These are phyloP conservation scores for Talaromyces stipitatus DNA, from an alignment of 495 filamentous ascomycete genomes.

Conservation along the genomic window DNA sequence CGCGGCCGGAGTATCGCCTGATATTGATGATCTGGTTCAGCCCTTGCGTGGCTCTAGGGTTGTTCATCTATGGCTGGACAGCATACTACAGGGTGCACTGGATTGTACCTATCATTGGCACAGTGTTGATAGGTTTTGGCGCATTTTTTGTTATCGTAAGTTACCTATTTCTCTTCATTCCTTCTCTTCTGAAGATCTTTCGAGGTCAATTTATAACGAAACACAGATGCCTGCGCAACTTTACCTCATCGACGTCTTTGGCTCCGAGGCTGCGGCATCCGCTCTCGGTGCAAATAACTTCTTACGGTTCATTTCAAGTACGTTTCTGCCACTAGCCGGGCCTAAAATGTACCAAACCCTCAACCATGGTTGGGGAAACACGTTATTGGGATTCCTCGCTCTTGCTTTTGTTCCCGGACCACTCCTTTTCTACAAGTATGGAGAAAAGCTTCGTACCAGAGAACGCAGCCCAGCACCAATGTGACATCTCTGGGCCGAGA, in stretches of 20 bases:
- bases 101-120: conserved; percentile 31
- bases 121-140: conserved; percentile 23
- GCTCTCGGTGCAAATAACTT: conserved; percentile 22
- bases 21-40: conserved; percentile 20
- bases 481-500: too few species aligned
- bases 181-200: neutral
- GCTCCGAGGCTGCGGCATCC: conserved; percentile 20
- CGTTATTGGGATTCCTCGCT: conserved; percentile 15
- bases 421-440: conserved; percentile 15
- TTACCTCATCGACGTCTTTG: conserved; percentile 29
- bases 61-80: conserved; percentile 32
- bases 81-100: conserved; percentile 25
- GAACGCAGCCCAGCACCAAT: too few species aligned
- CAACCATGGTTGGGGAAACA: conserved; percentile 19
- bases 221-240: conserved; percentile 20
- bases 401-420: conserved; percentile 15
- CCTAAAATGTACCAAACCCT: conserved; percentile 11
- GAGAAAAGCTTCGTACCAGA: conserved; percentile 9
- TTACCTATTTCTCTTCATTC: neutral
- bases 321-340: conserved; percentile 16
- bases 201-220: conserved; percentile 1
- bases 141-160: conserved; percentile 16
- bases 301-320: conserved; percentile 13
- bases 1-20: conserved; percentile 23
- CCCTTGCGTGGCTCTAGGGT: conserved; percentile 17